These are phyloP conservation scores for Stagonosporopsis cucurbitacearum DNA, from an alignment of 2,329 filamentous ascomycete genomes.

Conservation along the genomic window DNA sequence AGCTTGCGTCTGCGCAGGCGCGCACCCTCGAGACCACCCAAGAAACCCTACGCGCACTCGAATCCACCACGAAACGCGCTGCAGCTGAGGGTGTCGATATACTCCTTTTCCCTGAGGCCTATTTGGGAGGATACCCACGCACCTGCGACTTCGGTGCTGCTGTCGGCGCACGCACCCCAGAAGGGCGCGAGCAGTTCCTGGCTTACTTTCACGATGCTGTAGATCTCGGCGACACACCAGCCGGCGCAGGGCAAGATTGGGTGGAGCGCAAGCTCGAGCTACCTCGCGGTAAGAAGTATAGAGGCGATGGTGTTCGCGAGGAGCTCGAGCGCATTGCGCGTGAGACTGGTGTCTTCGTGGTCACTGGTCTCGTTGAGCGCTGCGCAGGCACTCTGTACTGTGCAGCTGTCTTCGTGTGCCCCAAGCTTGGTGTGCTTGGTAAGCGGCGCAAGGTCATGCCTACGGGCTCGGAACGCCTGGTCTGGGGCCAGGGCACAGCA, in stretches of 20 bases:
- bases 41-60: slow-evolving; percentile 71
- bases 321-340: slow-evolving; percentile 76
- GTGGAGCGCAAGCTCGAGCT: slow-evolving; percentile 65
- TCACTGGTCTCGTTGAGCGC: slow-evolving; percentile 80
- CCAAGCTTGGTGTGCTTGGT: slow-evolving; percentile 72
- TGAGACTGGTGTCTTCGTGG: slow-evolving; percentile 81
- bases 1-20: slow-evolving; percentile 58
- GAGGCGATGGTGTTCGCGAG: slow-evolving; percentile 81
- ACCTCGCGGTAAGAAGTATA: slow-evolving; percentile 54
- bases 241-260: slow-evolving; percentile 76
- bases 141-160: slow-evolving; percentile 77
- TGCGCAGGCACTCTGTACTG: slow-evolving; percentile 86
- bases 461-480: slow-evolving; percentile 80
- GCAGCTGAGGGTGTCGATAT: slow-evolving; percentile 67
- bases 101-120: slow-evolving; percentile 89
- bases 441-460: slow-evolving; percentile 95
- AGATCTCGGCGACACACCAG: slow-evolving; percentile 80
- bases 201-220: slow-evolving; percentile 79
- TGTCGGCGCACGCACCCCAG: slow-evolving; percentile 70
- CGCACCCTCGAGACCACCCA: slow-evolving; percentile 56
- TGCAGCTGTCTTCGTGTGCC: slow-evolving; percentile 80
- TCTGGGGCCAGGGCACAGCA: slow-evolving; percentile 88
- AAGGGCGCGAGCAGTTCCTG: slow-evolving; percentile 82
- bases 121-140: slow-evolving; percentile 88
- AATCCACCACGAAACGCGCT: slow-evolving; percentile 68